These are phyloP conservation scores for Leccinum variicolor DNA, from an alignment of 768 basidiomycete species.

Conservation along the genomic window DNA sequence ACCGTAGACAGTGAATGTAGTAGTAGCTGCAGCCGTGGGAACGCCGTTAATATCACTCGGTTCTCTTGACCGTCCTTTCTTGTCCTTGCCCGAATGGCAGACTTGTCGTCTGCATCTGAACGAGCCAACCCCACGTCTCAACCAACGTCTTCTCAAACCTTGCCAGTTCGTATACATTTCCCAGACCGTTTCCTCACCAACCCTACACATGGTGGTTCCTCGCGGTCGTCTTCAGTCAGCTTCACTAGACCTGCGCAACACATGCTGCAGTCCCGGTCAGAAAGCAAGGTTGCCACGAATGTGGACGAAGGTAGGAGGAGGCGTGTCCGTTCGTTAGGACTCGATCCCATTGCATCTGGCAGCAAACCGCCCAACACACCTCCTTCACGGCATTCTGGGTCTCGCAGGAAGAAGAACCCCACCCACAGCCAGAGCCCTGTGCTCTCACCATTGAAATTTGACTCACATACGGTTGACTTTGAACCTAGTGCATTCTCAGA, in stretches of 20 bases:
- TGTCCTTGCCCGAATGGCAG: conserved; percentile 26
- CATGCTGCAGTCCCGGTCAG: conserved; percentile 13
- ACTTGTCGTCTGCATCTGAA: conserved; percentile 21
- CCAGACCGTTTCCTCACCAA: conserved; percentile 29
- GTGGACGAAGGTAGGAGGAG: conserved; percentile 15
- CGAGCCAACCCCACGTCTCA: conserved; percentile 11
- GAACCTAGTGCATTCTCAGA: conserved; percentile 55
- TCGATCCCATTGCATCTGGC: conserved; percentile 13
- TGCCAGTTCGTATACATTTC: conserved; percentile 32
- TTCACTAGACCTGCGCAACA: conserved; percentile 15
- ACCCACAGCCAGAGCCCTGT: conserved; percentile 12
- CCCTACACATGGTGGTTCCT: conserved; percentile 26
- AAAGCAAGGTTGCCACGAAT: conserved; percentile 7
- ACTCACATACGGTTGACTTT: conserved; percentile 31
- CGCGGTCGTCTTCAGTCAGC: conserved; percentile 31
- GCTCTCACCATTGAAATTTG: conserved; percentile 25
- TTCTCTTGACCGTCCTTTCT: neutral
- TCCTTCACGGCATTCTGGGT: conserved; percentile 12
- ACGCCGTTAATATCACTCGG: conserved; percentile 3
- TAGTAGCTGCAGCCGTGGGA: conserved; percentile 13
- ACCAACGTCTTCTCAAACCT: conserved; percentile 11
- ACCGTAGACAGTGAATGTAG: conserved; percentile 3
- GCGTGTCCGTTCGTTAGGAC: conserved; percentile 22
- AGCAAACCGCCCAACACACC: conserved; percentile 13
- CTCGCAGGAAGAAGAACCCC: conserved; percentile 19